phyloP scores from a whole-genome alignment of 805 yeast genomes.

The Candida gorgasii region DNA sequence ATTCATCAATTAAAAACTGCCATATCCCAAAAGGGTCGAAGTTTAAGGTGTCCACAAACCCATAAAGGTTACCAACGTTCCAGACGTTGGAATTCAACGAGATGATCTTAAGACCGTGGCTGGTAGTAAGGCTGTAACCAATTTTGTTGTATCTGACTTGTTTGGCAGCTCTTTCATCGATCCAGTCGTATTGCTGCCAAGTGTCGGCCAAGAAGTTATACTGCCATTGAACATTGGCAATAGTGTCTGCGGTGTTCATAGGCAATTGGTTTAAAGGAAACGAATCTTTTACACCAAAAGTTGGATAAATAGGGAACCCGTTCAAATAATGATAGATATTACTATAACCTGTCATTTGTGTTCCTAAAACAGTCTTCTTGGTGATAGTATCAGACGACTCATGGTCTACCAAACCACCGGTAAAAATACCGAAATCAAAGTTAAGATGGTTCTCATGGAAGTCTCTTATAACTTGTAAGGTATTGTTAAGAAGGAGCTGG shows the following conservation, averaged over 20 bases:
- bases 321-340: conserved; percentile 54
- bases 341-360: conserved; percentile 67
- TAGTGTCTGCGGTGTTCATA: conserved; percentile 33
- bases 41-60: conserved; percentile 51
- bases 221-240: conserved; percentile 35
- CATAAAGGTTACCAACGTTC: conserved; percentile 56
- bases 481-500: conserved; percentile 56
- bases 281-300: conserved; percentile 68
- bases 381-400: conserved; percentile 47
- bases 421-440: conserved; percentile 65
- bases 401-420: conserved; percentile 74
- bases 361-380: conserved; percentile 61
- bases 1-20: conserved; percentile 60
- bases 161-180: conserved; percentile 25
- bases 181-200: conserved; percentile 39
- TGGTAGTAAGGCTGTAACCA: conserved; percentile 58
- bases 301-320: conserved; percentile 57
- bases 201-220: conserved; percentile 37
- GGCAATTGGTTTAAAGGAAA: conserved; percentile 72
- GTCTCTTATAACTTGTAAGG: conserved; percentile 37
- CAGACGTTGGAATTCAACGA: conserved; percentile 68
- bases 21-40: conserved; percentile 65
- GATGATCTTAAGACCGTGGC: conserved; percentile 58
- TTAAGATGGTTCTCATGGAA: conserved; percentile 25
- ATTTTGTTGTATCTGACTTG: conserved; percentile 51